phyloP scores from a whole-genome alignment of 1,284 basidiomycete genomes.

The Afroboletus lepidellus region DNA sequence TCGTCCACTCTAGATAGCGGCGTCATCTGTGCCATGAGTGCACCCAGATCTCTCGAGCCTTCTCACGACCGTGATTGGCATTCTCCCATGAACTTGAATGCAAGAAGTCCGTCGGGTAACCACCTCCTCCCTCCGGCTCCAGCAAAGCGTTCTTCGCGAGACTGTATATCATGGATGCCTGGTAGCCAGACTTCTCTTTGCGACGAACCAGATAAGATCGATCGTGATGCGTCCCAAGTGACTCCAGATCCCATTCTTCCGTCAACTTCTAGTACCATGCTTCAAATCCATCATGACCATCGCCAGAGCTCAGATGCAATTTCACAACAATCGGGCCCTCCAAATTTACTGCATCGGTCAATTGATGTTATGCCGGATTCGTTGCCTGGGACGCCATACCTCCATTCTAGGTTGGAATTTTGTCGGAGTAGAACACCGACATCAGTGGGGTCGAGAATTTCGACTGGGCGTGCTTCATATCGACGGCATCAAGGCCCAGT shows the following conservation, averaged over 20 bases:
- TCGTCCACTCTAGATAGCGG: not conserved
- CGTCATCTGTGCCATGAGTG: constrained; percentile 18
- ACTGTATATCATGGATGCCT: constrained; percentile 3
- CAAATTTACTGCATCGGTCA: not conserved
- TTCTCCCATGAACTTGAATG: constrained; percentile 17
- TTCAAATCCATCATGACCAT: not conserved
- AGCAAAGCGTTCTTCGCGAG: constrained; percentile 14
- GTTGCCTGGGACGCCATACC: not conserved
- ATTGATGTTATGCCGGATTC: not conserved
- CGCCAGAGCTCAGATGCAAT: not conserved
- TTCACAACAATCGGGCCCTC: not conserved
- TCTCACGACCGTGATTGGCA: not conserved
- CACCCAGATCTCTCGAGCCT: constrained; percentile 1
- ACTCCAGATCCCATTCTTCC: not conserved
- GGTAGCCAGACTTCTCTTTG: constrained; percentile 16
- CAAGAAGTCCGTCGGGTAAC: constrained; percentile 23
- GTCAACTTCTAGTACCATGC: constrained; percentile 1
- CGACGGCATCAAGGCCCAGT: constrained; percentile 21
- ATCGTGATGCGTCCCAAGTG: not conserved
- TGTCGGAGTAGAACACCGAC: constrained; percentile 6
- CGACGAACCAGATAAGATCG: constrained; percentile 16
- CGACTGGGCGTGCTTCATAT: constrained; percentile 26
- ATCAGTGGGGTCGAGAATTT: constrained; percentile 18
- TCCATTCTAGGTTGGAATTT: not conserved
- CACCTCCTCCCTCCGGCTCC: constrained; percentile 19